Percentiles rank a stretch among this genome's conserved stretches.
These are phyloP conservation scores for Chlamydomonas applanata DNA, from an alignment of 139 green algal genomes.

Conservation along the genomic window DNA sequence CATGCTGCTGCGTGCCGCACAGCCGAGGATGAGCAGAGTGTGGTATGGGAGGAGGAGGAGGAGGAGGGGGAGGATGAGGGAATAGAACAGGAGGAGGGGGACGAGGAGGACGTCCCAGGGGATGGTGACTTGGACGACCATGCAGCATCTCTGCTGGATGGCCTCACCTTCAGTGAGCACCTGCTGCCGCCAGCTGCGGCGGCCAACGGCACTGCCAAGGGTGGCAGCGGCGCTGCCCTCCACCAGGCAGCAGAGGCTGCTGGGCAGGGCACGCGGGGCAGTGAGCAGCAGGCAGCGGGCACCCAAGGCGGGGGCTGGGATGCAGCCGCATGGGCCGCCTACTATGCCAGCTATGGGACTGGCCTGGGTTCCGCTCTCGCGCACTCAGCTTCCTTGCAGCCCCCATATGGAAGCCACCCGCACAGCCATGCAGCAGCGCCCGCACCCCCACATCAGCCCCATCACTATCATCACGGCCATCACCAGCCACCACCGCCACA, in stretches of 20 bases:
- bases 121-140: conserved; percentile 20
- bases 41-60: background rate
- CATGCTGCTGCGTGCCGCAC: too few species aligned
- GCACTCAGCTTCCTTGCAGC: too few species aligned
- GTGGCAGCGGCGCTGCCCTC: too few species aligned
- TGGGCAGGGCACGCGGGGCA: too few species aligned
- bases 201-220: too few species aligned
- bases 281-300: background rate
- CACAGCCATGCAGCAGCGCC: background rate
- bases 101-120: conserved; percentile 10
- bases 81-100: background rate
- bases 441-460: background rate
- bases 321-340: too few species aligned
- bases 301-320: too few species aligned
- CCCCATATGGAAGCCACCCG: too few species aligned
- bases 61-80: background rate
- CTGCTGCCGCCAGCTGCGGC: background rate
- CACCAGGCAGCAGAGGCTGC: too few species aligned
- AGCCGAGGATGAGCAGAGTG: too few species aligned
- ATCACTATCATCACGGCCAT: background rate
- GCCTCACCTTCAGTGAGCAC: background rate
- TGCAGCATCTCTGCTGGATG: conserved; percentile 11
- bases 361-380: too few species aligned
- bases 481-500: background rate
- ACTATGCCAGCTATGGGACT: too few species aligned